A percentile compares a stretch with the other conserved stretches of the same genome.
phyloP scores from a whole-genome alignment of 73 alveolate genomes.

The Tetrahymena malaccensis region DNA sequence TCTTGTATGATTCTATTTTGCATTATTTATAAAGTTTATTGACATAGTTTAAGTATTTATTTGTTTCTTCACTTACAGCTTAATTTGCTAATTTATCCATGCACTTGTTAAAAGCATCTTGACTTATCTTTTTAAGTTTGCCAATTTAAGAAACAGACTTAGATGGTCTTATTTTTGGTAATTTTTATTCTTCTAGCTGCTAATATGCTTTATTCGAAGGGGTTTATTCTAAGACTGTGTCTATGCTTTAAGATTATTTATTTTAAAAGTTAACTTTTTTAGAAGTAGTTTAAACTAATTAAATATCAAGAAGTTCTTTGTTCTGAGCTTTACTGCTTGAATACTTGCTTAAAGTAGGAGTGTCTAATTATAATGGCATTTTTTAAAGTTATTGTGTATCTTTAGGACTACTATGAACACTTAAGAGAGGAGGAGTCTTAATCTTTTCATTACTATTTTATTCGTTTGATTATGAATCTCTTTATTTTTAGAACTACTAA shows the following conservation, averaged over 20 bases:
- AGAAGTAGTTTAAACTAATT: background rate
- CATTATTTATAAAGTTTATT: background rate
- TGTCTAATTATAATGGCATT: background rate
- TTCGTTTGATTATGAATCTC: background rate
- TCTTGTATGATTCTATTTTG: background rate
- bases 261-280: background rate
- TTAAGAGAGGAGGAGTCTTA: background rate
- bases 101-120: background rate
- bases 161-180: background rate
- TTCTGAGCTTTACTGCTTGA: background rate
- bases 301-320: background rate
- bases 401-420: background rate
- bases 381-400: background rate
- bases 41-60: background rate
- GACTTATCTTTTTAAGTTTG: background rate
- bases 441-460: background rate
- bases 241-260: background rate
- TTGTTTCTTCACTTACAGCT: background rate
- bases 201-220: background rate
- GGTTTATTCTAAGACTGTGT: background rate
- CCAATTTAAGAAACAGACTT: background rate
- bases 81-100: background rate
- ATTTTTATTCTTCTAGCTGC: background rate
- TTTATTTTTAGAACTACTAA: background rate
- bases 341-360: background rate